phyloP scores from a whole-genome alignment of 176 grass and related monocot species.

The Eleusine indica region DNA sequence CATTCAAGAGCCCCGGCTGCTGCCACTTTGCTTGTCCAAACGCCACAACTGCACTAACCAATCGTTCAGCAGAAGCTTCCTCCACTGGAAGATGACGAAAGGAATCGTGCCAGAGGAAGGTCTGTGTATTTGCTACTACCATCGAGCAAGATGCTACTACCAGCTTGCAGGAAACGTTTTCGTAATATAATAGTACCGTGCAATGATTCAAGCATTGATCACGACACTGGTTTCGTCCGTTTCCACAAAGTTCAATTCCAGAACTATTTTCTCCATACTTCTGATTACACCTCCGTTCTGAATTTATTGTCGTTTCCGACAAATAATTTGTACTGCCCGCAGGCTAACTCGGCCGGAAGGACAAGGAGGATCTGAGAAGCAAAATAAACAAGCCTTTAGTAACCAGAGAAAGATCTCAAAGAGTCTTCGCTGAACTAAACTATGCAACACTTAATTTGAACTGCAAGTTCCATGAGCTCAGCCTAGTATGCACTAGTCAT shows the following conservation, averaged over 20 bases:
- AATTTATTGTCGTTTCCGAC: too few relatives aligned
- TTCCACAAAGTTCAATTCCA: not conserved
- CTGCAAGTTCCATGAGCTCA: too few relatives aligned
- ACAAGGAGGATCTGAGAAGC: not conserved
- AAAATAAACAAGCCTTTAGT: too few relatives aligned
- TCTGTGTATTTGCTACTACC: not conserved
- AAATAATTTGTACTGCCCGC: too few relatives aligned
- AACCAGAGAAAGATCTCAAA: not conserved
- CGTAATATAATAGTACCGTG: not conserved
- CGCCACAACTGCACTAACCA: not conserved
- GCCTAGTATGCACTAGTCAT: not conserved
- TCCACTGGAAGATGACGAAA: not conserved
- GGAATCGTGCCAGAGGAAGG: too few relatives aligned
- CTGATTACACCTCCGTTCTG: too few relatives aligned
- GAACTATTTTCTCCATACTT: not conserved
- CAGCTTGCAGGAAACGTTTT: not conserved
- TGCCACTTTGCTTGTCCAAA: constrained; percentile 5
- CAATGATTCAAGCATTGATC: not conserved
- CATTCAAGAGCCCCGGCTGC: not conserved
- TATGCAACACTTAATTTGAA: not conserved
- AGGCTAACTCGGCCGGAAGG: not conserved
- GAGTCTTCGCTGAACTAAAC: not conserved
- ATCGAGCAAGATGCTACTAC: not conserved
- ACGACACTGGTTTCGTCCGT: not conserved
- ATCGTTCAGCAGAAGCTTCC: not conserved